Base-by-base conservation (phyloP, 305 asterid genomes). In the Solanum hybrid region DNA sequence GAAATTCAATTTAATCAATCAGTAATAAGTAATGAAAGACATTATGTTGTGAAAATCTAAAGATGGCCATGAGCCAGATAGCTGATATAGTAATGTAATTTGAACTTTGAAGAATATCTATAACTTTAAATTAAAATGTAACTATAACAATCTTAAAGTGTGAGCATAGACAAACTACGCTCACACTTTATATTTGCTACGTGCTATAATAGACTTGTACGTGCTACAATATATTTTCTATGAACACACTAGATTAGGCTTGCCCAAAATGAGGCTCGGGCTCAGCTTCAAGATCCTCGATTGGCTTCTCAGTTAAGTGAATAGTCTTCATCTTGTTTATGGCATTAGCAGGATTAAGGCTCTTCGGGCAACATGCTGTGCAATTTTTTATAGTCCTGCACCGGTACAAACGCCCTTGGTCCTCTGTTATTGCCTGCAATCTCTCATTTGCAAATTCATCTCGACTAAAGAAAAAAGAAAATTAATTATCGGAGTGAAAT, bases 341-440 rank as follows among this genome's bases (percentile, higher is more conserved):
- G 76, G 98, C 97, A 61, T 91, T 92, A 4, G 95, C 98, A 8
- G 97, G 97, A 89, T 94, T 89, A 85, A 96, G 91, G 94, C 97
- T 95, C 87, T 96, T 95, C 0, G 97, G 97, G 83, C 97, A 95
- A 4, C 94, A 89, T 0, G 93, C 96, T 4, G 93, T 90, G 72
- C 97, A 95, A 80, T 96, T 96, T 61, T 84, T 93, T 73, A 95
- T 95, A 5, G 95, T 96, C 94, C 96, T 92, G 93, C 98, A 95
- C n/a, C 94, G 87, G 61, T 94, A 96, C 72, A 95, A 34, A 0
- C 94, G 91, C 70, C 90, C 92, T 15, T 92, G 36, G 22, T 93
- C 92, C 91, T 95, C 95, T 15, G 95, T 94, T 79, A 96, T 31
- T 1, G 95, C 95, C 76, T 93, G 94, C 89, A 95, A 82, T 34